phyloP scores from a whole-genome alignment of 1,139 yeast genomes.

The Yamadazyma jaroonii region DNA sequence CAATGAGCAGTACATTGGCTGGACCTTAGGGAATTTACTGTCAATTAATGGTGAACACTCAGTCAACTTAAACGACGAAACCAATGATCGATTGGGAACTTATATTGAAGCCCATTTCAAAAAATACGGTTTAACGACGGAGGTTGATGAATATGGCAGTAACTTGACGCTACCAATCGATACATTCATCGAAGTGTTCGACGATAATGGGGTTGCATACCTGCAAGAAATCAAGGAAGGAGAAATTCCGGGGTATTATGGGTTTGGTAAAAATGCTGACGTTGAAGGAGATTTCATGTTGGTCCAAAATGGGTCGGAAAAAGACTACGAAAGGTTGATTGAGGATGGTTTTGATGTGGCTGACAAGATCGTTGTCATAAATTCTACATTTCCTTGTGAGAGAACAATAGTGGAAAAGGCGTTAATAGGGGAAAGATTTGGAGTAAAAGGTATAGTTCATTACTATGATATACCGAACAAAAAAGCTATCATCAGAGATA shows the following conservation, averaged over 20 bases:
- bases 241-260: slow-evolving; percentile 37
- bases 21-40: slow-evolving; percentile 26
- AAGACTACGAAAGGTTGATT: slow-evolving; percentile 26
- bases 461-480: slow-evolving; percentile 19
- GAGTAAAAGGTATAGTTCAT: slow-evolving; percentile 29
- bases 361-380: slow-evolving; percentile 32
- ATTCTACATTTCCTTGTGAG: slow-evolving; percentile 14
- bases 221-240: slow-evolving; percentile 26
- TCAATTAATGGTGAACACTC: slow-evolving; percentile 15
- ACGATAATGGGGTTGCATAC: slow-evolving; percentile 23
- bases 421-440: slow-evolving; percentile 24
- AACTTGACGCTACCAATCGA: slow-evolving; percentile 22
- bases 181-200: slow-evolving; percentile 25
- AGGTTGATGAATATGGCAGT: slow-evolving; percentile 18
- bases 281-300: slow-evolving; percentile 25
- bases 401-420: slow-evolving; percentile 26
- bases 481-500: slow-evolving; percentile 23
- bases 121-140: slow-evolving; percentile 26
- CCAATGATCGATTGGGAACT: slow-evolving; percentile 24
- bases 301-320: slow-evolving; percentile 29
- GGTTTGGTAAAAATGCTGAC: slow-evolving; percentile 29
- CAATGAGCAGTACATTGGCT: slow-evolving; percentile 27
- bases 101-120: slow-evolving; percentile 27
- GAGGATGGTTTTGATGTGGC: slow-evolving; percentile 19
- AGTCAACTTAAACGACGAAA: slow-evolving; percentile 25